Percentiles rank a stretch among this genome's conserved stretches.
Evolutionary conservation across 805 yeast species (phyloP).

Genomic region (Candida coleopterorum): DNA sequence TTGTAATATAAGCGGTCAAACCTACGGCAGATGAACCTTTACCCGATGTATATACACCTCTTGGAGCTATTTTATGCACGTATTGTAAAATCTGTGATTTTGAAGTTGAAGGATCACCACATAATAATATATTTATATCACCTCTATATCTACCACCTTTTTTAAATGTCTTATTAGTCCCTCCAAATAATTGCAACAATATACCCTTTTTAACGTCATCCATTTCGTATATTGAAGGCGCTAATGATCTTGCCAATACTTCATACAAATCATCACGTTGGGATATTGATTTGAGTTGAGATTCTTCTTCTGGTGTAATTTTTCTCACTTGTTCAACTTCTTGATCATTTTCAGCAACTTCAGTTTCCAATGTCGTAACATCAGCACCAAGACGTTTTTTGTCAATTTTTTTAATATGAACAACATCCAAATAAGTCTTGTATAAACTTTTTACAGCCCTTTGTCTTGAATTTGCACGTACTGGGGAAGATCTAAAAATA

Average conservation of each 20-base stretch:
- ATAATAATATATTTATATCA: constrained; percentile 82
- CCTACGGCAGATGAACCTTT: constrained; percentile 99
- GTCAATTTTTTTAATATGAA: constrained; percentile 85
- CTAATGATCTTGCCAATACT: constrained; percentile 80
- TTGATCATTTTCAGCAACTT: constrained; percentile 56
- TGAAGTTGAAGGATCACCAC: constrained; percentile 98
- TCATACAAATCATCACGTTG: constrained; percentile 79
- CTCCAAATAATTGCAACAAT: constrained; percentile 88
- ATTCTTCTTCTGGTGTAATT: constrained; percentile 65
- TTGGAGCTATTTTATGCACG: constrained; percentile 95
- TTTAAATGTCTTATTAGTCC: constrained; percentile 80
- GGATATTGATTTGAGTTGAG: constrained; percentile 55
- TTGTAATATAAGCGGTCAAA: constrained; percentile 91
- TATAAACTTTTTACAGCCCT: constrained; percentile 77
- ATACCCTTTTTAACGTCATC: constrained; percentile 97
- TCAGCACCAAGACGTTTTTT: constrained; percentile 78
- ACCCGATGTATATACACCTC: constrained; percentile 98
- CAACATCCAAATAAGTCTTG: constrained; percentile 92
- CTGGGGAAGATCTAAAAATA: constrained; percentile 88
- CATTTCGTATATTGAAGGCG: constrained; percentile 95
- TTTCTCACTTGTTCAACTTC: constrained; percentile 76
- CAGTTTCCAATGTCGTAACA: constrained; percentile 51
- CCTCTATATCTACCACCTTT: constrained; percentile 97
- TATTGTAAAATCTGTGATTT: constrained; percentile 92
- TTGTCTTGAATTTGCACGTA: constrained; percentile 79